Base-by-base conservation (phyloP, 2,329 filamentous ascomycete species). In the Neurospora crassa region DNA sequence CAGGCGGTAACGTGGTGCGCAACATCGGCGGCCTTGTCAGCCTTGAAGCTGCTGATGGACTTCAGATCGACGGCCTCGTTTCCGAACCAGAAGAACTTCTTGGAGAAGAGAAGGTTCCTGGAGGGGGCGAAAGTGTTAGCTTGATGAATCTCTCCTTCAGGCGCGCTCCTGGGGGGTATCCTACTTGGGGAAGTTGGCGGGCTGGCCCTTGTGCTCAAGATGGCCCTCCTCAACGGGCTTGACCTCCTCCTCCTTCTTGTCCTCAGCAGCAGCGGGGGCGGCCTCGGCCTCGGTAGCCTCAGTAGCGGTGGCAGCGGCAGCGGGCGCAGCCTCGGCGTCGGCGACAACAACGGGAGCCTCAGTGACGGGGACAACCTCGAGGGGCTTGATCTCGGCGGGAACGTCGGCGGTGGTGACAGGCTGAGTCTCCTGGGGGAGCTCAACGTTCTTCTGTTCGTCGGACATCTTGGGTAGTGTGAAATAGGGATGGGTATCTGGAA, bases 151-250 rank as follows among this genome's bases (percentile, higher is more conserved):
- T 63, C 12, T 40, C 4, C 67, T 74, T 70, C 42, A 69, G 41
- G 5, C 12, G 40, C 45, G 45, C 40, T 68, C 12, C 11, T 70
- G 59, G 18, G 16, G 14, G 12, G 12, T 16, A 53, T 81, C 92
- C 86, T 88, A 97, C 94, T 96, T 97, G 84, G 95, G 91, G 81
- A 88, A 90, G 83, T 85, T 87, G 75, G 94, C 87, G 80, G 92
- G 92, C 89, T 97, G 87, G 80, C 92, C 92, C 89, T 97, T 97
- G 91, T 97, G 93, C 81, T 92, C 92, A 70, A 98, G 88, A 77
- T 89, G 85, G 74, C 94, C 95, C 83, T 96, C 94, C 81, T 92
- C 91, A 74, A 95, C 80, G 41, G 85, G 80, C 70, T 83, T 82
- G 75, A 79, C 80, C 78, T 84, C 83, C 74, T 82, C 81, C 67